Evolutionary conservation across 2,329 filamentous ascomycete genomes (phyloP).

Genomic region (Dactylonectria macrodidyma): DNA sequence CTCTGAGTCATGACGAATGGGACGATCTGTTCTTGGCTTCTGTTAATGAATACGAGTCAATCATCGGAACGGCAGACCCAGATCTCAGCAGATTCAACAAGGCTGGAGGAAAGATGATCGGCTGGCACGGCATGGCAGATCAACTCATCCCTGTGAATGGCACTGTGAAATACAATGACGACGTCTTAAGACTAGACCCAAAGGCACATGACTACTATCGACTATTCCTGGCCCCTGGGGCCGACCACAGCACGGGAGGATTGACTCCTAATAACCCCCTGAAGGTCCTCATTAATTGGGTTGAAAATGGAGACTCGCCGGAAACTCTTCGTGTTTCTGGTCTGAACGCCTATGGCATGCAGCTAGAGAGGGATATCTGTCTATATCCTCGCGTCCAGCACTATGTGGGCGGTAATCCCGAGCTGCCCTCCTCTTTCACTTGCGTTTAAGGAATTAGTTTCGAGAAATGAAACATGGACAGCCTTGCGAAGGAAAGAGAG

Average conservation of each 20-base stretch:
- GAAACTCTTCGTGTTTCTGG: conserved; percentile 1
- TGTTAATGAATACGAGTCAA: conserved; percentile 32
- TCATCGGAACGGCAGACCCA: conserved; percentile 32
- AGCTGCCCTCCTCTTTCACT: too few relatives aligned
- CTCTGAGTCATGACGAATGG: not conserved
- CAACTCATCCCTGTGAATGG: conserved; percentile 28
- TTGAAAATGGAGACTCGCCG: conserved; percentile 49
- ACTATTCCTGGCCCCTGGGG: conserved; percentile 35
- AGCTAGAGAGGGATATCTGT: too few relatives aligned
- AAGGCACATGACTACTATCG: conserved; percentile 31
- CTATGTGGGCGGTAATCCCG: too few relatives aligned
- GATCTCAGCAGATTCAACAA: conserved; percentile 36
- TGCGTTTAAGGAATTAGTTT: too few relatives aligned
- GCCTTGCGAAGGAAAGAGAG: too few relatives aligned
- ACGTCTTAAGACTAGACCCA: conserved; percentile 11
- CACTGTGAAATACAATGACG: conserved; percentile 33
- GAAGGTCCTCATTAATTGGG: conserved; percentile 55
- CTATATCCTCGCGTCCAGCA: too few relatives aligned
- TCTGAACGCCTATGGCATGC: too few relatives aligned
- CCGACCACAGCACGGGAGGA: conserved; percentile 29
- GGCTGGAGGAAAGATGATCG: conserved; percentile 34
- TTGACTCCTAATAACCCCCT: conserved; percentile 7
- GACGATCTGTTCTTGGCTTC: conserved; percentile 27
- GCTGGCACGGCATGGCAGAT: conserved; percentile 40
- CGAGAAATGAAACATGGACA: too few relatives aligned